These are phyloP conservation scores for Neurospora sp. DNA, from an alignment of 495 filamentous ascomycete genomes.

Conservation along the genomic window DNA sequence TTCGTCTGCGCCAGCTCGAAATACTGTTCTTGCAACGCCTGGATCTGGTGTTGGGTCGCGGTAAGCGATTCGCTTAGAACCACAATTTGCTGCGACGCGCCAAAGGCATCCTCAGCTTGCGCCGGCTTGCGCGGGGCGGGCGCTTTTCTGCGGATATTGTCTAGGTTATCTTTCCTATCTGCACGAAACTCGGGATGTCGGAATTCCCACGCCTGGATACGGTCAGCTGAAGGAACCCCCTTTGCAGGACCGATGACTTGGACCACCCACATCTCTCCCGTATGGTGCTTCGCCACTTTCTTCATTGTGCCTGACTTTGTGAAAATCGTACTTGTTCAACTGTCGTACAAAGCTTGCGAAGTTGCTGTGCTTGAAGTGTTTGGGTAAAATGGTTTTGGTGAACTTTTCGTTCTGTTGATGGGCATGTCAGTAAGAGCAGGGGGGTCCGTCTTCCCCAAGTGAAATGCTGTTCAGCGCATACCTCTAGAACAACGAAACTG, in stretches of 20 bases:
- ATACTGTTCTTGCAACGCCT: constrained; percentile 75
- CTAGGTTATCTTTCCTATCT: constrained; percentile 91
- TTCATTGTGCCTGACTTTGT: constrained; percentile 97
- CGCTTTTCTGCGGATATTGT: constrained; percentile 94
- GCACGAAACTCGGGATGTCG: constrained; percentile 94
- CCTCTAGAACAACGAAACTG: constrained; percentile 96
- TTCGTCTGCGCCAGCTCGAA: constrained; percentile 78
- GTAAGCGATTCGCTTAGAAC: constrained; percentile 78
- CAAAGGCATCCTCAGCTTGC: constrained; percentile 59
- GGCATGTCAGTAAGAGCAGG: constrained; percentile 1
- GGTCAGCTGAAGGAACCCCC: constrained; percentile 12
- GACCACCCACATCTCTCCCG: constrained; percentile 67
- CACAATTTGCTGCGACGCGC: constrained; percentile 72
- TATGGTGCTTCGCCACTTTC: constrained; percentile 87
- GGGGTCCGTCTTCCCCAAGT: constrained; percentile 1
- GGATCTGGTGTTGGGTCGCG: constrained; percentile 86
- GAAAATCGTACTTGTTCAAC: constrained; percentile 98
- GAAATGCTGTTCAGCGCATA: constrained; percentile 31
- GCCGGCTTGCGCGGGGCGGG: constrained; percentile 78
- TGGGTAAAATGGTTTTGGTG: constrained; percentile 91
- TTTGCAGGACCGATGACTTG: neutral
- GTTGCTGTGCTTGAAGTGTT: constrained; percentile 99
- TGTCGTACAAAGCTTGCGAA: constrained; percentile 98
- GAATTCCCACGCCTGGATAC: constrained; percentile 82
- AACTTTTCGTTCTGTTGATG: constrained; percentile 83